Evolutionary conservation across 2,329 filamentous ascomycete genomes (phyloP), one percentile per base, ranked within the genome.

Genomic region (Aspergillus versicolor): DNA sequence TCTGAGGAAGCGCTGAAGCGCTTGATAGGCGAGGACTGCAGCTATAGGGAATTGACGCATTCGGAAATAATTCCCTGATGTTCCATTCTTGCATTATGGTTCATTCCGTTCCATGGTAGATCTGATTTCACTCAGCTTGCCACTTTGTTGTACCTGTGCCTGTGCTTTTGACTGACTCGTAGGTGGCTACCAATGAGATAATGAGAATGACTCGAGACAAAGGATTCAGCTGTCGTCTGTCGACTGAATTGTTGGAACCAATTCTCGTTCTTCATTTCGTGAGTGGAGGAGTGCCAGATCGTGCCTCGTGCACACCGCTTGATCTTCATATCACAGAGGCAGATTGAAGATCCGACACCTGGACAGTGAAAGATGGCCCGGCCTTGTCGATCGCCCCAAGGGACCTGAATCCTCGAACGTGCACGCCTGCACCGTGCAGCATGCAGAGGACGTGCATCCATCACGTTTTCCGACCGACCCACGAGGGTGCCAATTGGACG

Each of bases 321-420:
- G 44, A 30, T 47, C 27, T 32, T 47, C 44, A 51, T 30, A 30
- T 30, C 27, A 30, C 37, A 42, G 22, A 34, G n/a, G 15, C 27
- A 34, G 13, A 52, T 24, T 52, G 40, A 21, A 37, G 49, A 52
- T 52, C 49, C 32, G 24, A 52, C 27, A 42, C 9, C 13, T 37
- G 30, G 22, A 15, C 32, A 21, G 45, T 47, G 41, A 43, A 30
- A 30, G 27, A 30, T 30, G 27, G 27, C 37, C 54, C 54, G 22
- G 43, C 22, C 19, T 38, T 37, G 43, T 52, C 49, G 54, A 57
- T 52, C 54, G 32, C 44, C 21, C 42, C 12, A 13, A 43, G 34
- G 43, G 37, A 40, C 24, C 34, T 19, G 27, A 24, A 57, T 57
- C 30, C 53, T 32, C 49, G 38, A 37, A 42, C 52, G 38, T 44